Base-by-base conservation (phyloP, 352 stramenopile genomes). In the Phytophthora aleatoria region DNA sequence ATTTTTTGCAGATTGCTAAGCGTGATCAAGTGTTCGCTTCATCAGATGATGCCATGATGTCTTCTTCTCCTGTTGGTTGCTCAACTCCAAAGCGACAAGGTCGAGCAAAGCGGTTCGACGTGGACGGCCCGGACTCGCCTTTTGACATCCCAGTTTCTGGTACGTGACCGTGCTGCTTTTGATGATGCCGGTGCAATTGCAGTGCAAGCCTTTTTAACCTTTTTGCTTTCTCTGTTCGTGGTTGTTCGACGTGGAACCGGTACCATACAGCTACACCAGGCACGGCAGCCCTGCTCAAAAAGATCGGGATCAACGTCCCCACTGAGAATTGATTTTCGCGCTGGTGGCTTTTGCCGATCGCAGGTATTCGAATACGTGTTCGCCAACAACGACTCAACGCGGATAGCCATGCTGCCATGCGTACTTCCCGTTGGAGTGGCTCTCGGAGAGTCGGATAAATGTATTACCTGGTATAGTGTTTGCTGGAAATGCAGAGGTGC, bases 91-190 rank as follows among this genome's bases (percentile, higher is more conserved):
- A 59, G 27, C 56, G 33, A 24, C 53, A 67, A 50, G 51, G 50
- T 56, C 57, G 30, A 61, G 39, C 27, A 44, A 60, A 79, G 49
- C 36, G 47, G 2, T 59, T 54, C 7, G 47, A 63, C 13, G 51
- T 57, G 4, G 50, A 50, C 30, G 47, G 26, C 11, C 48, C 55
- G 7, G 52, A 71, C 35, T 81, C 76, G 3, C 66, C 74, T 3
- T 59, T 85, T 48, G 71, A 71, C 26, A 39, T 85, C 33, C 69
- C 76, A 15, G 69, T 87, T 42, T 75, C 78, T 58, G 78, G 78
- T 87, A 72, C 30, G 53, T 41, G 26, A 9, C 20, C 28, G 13
- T 12, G 12, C 12, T 28, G 24, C n/a, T 55, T 43, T 45, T 52
- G 20, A 41, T 57, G 13, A 5, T 50, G 43, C 6, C 45, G 6